These are phyloP conservation scores for Colletotrichum cordylinicola DNA, from an alignment of 2,329 filamentous ascomycete species.

Conservation along the genomic window DNA sequence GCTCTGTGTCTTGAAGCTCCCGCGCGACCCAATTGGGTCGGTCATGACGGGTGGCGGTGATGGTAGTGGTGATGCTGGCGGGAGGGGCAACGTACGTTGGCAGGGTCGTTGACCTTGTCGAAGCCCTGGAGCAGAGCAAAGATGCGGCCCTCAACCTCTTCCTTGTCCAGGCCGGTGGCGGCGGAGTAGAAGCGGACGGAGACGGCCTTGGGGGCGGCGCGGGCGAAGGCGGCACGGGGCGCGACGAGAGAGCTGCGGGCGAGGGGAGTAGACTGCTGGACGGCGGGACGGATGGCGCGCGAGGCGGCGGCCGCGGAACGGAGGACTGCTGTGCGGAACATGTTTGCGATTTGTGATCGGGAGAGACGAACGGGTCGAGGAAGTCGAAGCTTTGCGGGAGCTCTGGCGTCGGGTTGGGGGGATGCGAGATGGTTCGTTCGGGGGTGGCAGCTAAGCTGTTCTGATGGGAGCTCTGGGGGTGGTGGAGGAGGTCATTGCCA, in stretches of 20 bases:
- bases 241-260: constrained; percentile 62
- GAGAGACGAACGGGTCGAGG: background rate
- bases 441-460: background rate
- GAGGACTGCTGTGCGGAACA: constrained; percentile 90
- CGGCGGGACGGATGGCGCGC: constrained; percentile 53
- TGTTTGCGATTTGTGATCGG: constrained; percentile 49
- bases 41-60: background rate
- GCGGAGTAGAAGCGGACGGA: constrained; percentile 84
- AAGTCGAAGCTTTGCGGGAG: background rate
- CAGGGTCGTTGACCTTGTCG: constrained; percentile 84
- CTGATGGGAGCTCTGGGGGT: constrained; percentile 5
- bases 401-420: background rate
- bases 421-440: constrained; percentile 4
- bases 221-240: constrained; percentile 62
- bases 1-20: background rate
- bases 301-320: constrained; percentile 72
- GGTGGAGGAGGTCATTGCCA: constrained; percentile 16
- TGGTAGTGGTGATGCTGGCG: background rate
- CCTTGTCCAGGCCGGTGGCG: constrained; percentile 76
- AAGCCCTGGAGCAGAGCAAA: constrained; percentile 93
- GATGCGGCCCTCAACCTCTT: constrained; percentile 91
- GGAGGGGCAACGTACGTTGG: constrained; percentile 57
- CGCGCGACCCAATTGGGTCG: background rate
- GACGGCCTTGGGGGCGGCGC: constrained; percentile 67
- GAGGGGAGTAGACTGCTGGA: constrained; percentile 60